Base-by-base conservation (phyloP, 2,329 filamentous ascomycete genomes). In the Pezicula neosporulosa region DNA sequence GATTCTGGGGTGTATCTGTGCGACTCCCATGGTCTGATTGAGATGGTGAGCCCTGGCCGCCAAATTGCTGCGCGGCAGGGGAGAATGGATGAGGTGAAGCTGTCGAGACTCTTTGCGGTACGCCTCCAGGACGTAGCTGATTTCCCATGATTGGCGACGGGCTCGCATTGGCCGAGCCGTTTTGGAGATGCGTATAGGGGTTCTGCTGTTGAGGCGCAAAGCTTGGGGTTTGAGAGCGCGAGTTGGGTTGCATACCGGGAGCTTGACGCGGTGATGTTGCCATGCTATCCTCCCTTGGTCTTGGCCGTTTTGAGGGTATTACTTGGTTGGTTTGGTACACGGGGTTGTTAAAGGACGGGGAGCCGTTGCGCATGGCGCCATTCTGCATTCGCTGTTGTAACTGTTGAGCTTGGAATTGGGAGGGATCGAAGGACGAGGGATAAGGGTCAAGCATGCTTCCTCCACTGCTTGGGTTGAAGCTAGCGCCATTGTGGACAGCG, bases 1-100 rank as follows among this genome's bases (percentile, higher is more conserved):
- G 77, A 57, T 79, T 87, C 64, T 92, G 89, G 0, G 89, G 87
- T 8, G 88, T 91, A 51, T 77, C 77, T 33, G 80, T 77, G 51
- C 78, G 72, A 61, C 83, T 83, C 27, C 77, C 79, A 60, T 90
- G 86, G 56, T 94, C 89, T 21, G 88, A 87, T 5, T 87, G 83
- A 15, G 87, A 82, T 10, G 90, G 89, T 3, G 90, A 94, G 53
- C 86, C 80, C 64, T 92, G 88, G 15, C 80, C 71, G 36, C 77
- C 80, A 62, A 90, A 89, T 64, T 88, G 87, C 60, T 87, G 86
- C 30, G 81, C 79, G 51, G 85, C 85, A 15, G 89, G 88, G 2
- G 89, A 92, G 68, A 95, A 96, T 1, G 90, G 90, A 69, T 94
- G 93, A 3, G 94, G 93, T 30, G 94, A 97, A 41, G 90, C 87